Conservation (phyloP, 495 filamentous ascomycete species). For the Hyaloscypha variabilis region DNA sequence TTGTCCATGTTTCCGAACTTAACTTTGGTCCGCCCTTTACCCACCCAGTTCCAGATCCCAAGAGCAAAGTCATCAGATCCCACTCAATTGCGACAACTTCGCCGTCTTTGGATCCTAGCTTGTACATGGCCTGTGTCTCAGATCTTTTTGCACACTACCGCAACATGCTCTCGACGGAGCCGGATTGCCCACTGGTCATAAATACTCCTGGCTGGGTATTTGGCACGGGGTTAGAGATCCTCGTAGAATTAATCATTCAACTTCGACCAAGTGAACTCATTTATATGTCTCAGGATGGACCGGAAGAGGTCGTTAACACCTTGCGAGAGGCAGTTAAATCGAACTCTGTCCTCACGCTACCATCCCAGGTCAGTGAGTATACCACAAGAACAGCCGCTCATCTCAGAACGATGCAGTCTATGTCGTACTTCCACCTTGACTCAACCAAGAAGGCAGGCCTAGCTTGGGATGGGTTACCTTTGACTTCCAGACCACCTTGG, state of each 20-base stretch:
- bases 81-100: conserved; percentile 75
- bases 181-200: conserved; percentile 65
- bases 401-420: conserved; percentile 52
- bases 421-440: conserved; percentile 35
- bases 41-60: conserved; percentile 50
- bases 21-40: conserved; percentile 77
- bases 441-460: background rate
- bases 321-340: conserved; percentile 44
- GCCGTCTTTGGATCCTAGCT: conserved; percentile 67
- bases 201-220: conserved; percentile 86
- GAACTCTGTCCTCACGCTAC: conserved; percentile 45
- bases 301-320: conserved; percentile 62
- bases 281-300: conserved; percentile 75
- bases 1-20: conserved; percentile 62
- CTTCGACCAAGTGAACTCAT: conserved; percentile 60
- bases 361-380: conserved; percentile 64
- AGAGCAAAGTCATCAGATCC: conserved; percentile 55
- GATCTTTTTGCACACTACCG: conserved; percentile 71
- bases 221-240: conserved; percentile 71
- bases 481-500: conserved; percentile 33
- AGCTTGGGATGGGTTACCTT: conserved; percentile 24
- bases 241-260: conserved; percentile 60
- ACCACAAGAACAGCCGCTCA: conserved; percentile 68
- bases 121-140: conserved; percentile 68
- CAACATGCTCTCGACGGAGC: conserved; percentile 25